Base-by-base conservation (phyloP, 148 eudicot species). In the Polygonum maritimum region DNA sequence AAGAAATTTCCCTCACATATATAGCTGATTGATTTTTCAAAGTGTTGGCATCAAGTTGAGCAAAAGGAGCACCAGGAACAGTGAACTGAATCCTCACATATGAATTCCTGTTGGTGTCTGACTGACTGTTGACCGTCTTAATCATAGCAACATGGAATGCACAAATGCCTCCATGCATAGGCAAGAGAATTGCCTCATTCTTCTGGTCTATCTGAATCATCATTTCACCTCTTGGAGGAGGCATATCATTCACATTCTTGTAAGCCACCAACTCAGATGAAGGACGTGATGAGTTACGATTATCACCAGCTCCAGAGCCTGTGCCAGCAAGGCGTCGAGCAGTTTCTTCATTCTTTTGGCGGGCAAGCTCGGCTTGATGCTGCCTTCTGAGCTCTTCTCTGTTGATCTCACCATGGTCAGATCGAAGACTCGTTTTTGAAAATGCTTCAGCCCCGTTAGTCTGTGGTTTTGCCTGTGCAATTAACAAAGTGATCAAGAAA, bases 291-390 rank as follows among this genome's bases (percentile, higher is more conserved):
- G 81, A 73, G 14, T 82, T 45, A 58, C 98, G 90, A 6, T 76
- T 83, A 80, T 90, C 88, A 15, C 85, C 89, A 33, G 81, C 19
- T 10, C 83, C 98, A 38, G 87, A 48, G 15, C 84, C 91, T 26
- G 77, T 89, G 15, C 99, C 99, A 14, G 94, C 92, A 78, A 95
- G 99, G 12, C 99, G 84, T 8, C 94, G 87, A 69, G 90, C 97
- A 58, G 94, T 95, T 84, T 95, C 99, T 82, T 92, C 98, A 75
- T 89, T 95, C 88, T 92, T 95, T 79, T 88, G 94, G 60, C 97
- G 94, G 41, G 99, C 99, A 74, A 95, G 92, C 84, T 88, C 98
- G 0, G 92, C 94, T 82, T 95, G 99, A 75, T 95, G 97, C 84
- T 87, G 98, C 83, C 89, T 89, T 57, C 98, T 75, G 0, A 81